Base-by-base conservation (phyloP, 192 early-diverging fungal species). In the Coemansia sp. region DNA sequence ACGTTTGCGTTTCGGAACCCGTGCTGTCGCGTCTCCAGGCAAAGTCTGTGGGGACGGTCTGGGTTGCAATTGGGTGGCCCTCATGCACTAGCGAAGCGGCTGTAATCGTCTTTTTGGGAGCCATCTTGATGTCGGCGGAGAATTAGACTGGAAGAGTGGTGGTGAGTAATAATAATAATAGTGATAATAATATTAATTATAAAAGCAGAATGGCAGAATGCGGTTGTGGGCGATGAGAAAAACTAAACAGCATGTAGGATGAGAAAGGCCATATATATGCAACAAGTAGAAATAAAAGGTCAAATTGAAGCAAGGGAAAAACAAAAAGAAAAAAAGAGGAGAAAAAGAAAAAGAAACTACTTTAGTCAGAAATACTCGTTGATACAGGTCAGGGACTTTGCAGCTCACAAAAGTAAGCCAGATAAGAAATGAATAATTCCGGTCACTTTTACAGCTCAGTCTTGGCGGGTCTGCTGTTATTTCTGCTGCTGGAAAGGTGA, bases 1-100 rank as follows among this genome's bases (percentile, higher is more conserved):
- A 89, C 13, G 93, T 93, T 72, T 95, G 93, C 36, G 88, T 93
- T 79, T 98, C 95, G 6, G 95, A 95, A 7, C 92, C 90, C 10
- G 88, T 87, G 41, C 88, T 88, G 65, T 87, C 77, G 61, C 89
- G 85, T 39, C 85, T 84, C 90, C 91, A 91, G 19, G 87, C 87
- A 63, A 90, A 84, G 72, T 93, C 91, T 57, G 86, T 69, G 16
- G 84, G 77, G 40, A 86, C 79, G 8, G 75, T 69, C 21, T 78
- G 67, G n/a, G 74, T 77, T 65, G 79, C 79, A 67, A 77, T 73
- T 57, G 79, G 79, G 8, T 76, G 74, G 22, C 79, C 79, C 21
- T 82, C 79, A 45, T 72, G 79, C 51, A 82, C 79, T 39, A 80
- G 69, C 63, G 78, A 80, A 10, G 78, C 78, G 1, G 78, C 78